Evolutionary conservation across 495 filamentous ascomycete genomes (phyloP).

Genomic region (Aspergillus heteromorphus): DNA sequence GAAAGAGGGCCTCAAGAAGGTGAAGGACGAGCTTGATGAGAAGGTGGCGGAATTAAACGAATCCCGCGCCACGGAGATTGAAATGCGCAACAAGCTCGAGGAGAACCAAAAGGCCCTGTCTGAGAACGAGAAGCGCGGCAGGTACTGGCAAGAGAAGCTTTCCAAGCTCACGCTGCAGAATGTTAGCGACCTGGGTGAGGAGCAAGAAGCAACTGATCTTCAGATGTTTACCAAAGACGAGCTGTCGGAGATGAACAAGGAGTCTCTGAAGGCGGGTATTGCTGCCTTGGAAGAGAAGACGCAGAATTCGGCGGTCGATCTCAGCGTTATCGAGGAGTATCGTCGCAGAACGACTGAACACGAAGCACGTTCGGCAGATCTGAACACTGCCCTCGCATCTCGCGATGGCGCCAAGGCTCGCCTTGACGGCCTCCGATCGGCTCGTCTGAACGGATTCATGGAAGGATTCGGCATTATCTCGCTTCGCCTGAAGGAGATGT

Average conservation of each 20-base stretch:
- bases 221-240: slow-evolving; percentile 86
- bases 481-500: slow-evolving; percentile 97
- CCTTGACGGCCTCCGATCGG: slow-evolving; percentile 82
- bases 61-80: slow-evolving; percentile 85
- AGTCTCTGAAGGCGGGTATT: slow-evolving; percentile 78
- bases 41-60: slow-evolving; percentile 85
- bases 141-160: slow-evolving; percentile 86
- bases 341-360: slow-evolving; percentile 85
- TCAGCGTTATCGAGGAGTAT: slow-evolving; percentile 89
- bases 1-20: slow-evolving; percentile 67
- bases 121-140: slow-evolving; percentile 80
- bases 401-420: slow-evolving; percentile 85
- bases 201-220: slow-evolving; percentile 52
- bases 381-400: slow-evolving; percentile 64
- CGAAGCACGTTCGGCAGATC: slow-evolving; percentile 70
- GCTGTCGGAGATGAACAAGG: slow-evolving; percentile 87
- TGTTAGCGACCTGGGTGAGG: slow-evolving; percentile 62
- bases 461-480: slow-evolving; percentile 93
- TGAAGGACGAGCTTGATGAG: slow-evolving; percentile 83
- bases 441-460: slow-evolving; percentile 96
- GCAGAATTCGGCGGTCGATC: slow-evolving; percentile 80
- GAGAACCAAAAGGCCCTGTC: slow-evolving; percentile 84
- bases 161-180: slow-evolving; percentile 72
- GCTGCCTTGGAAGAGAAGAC: slow-evolving; percentile 89
- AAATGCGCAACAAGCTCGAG: slow-evolving; percentile 95